Evolutionary conservation across 2,329 filamentous ascomycete species (phyloP).

Genomic region (Fonsecaea pedrosoi): DNA sequence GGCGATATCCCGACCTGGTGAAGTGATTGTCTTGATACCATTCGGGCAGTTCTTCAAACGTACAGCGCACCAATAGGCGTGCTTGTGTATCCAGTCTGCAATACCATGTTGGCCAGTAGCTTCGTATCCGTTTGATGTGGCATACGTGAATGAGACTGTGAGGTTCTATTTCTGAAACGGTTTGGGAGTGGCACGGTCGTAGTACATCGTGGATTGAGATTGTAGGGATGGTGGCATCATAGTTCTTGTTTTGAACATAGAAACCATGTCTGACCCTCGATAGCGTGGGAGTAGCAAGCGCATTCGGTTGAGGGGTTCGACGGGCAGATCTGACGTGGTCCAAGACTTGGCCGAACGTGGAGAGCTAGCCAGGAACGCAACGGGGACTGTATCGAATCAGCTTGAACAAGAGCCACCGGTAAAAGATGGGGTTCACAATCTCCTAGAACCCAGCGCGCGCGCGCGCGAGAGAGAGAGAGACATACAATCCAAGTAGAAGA

Average conservation of each 20-base stretch:
- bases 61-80: not conserved
- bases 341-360: constrained; percentile 11
- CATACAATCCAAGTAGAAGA: constrained; percentile 3
- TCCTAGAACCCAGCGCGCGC: not conserved
- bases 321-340: constrained; percentile 26
- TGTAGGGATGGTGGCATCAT: constrained; percentile 14
- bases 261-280: constrained; percentile 15
- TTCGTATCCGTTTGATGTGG: too few species aligned
- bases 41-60: constrained; percentile 48
- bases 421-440: constrained; percentile 3
- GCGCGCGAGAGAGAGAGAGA: not conserved
- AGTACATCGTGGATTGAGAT: constrained; percentile 12
- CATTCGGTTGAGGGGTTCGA: constrained; percentile 1
- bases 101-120: too few species aligned
- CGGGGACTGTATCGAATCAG: constrained; percentile 25
- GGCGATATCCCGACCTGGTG: constrained; percentile 54
- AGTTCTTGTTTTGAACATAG: constrained; percentile 3
- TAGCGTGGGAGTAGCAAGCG: constrained; percentile 30
- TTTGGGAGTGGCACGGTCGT: not conserved
- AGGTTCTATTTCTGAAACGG: not conserved
- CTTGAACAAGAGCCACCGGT: constrained; percentile 8
- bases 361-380: constrained; percentile 26
- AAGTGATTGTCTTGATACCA: constrained; percentile 55
- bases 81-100: too few species aligned
- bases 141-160: too few species aligned